Percentiles rank a stretch among this genome's conserved stretches.
These are phyloP conservation scores for Eucalyptus marginata DNA, from an alignment of 345 rosid species.

Conservation along the genomic window DNA sequence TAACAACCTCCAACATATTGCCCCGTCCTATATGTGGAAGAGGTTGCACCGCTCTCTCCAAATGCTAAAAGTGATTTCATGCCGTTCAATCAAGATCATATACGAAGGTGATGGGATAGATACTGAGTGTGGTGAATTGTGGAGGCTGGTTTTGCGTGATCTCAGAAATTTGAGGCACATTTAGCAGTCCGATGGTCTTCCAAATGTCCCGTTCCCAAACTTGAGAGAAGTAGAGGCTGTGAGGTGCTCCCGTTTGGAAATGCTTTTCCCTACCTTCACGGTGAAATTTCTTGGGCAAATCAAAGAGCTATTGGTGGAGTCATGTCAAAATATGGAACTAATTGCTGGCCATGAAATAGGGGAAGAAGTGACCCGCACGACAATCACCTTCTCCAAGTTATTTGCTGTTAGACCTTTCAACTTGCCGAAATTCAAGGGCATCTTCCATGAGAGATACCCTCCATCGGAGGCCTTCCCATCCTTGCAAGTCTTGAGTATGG, in stretches of 20 bases:
- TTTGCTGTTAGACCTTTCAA: background rate
- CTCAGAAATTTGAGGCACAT: background rate
- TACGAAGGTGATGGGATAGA: too few species aligned
- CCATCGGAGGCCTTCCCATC: too few species aligned
- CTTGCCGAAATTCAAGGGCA: background rate
- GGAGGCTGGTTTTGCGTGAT: background rate
- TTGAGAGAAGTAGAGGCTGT: background rate
- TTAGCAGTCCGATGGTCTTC: background rate
- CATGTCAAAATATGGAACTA: background rate
- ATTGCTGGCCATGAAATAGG: background rate
- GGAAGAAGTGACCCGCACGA: too few species aligned
- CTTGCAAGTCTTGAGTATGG: too few species aligned
- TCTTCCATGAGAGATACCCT: background rate
- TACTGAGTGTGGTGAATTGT: background rate
- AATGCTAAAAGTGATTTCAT: too few species aligned
- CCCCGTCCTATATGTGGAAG: too few species aligned
- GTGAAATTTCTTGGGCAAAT: background rate
- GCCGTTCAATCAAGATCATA: too few species aligned
- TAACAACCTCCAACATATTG: too few species aligned
- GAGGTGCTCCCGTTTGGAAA: background rate
- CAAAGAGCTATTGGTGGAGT: background rate
- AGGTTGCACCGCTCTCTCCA: fast-evolving
- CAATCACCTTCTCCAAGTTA: background rate
- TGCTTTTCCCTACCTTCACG: background rate
- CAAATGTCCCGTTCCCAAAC: too few species aligned